A percentile compares a stretch with the other conserved stretches of the same genome.
phyloP scores from a whole-genome alignment of 345 rosid species.

The Turritis glabra region DNA sequence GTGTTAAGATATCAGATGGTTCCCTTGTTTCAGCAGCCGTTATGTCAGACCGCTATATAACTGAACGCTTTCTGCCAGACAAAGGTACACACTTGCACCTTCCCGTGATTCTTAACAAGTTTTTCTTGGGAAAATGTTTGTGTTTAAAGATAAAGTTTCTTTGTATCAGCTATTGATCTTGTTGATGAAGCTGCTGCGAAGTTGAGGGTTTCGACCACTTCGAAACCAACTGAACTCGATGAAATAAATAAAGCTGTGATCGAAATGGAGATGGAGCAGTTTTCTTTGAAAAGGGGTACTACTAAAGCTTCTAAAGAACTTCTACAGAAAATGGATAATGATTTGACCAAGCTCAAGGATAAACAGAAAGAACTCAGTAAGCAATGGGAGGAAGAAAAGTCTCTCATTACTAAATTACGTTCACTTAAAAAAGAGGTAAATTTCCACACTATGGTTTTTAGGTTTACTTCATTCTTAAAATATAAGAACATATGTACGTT shows the following conservation, averaged over 20 bases:
- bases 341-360: constrained; percentile 56
- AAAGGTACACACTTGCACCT: constrained; percentile 55
- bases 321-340: constrained; percentile 65
- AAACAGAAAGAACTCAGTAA: constrained; percentile 69
- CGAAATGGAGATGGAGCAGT: constrained; percentile 88
- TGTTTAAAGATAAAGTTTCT: not conserved
- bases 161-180: constrained; percentile 82
- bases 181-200: constrained; percentile 96
- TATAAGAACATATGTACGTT: too few species aligned
- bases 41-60: constrained; percentile 78
- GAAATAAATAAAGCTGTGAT: constrained; percentile 79
- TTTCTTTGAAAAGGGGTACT: constrained; percentile 72
- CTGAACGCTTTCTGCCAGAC: constrained; percentile 87
- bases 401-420: constrained; percentile 67
- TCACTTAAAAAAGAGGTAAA: constrained; percentile 86
- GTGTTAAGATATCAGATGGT: constrained; percentile 86
- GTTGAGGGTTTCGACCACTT: constrained; percentile 89
- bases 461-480: not conserved
- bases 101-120: not conserved
- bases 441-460: not conserved
- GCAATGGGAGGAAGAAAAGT: constrained; percentile 70
- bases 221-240: constrained; percentile 88
- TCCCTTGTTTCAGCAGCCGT: constrained; percentile 93
- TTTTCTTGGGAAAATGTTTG: not conserved
- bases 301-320: constrained; percentile 84